Evolutionary conservation across 2,329 filamentous ascomycete genomes (phyloP), one percentile per base, ranked within the genome.

Genomic region (Alternaria tenuissima): DNA sequence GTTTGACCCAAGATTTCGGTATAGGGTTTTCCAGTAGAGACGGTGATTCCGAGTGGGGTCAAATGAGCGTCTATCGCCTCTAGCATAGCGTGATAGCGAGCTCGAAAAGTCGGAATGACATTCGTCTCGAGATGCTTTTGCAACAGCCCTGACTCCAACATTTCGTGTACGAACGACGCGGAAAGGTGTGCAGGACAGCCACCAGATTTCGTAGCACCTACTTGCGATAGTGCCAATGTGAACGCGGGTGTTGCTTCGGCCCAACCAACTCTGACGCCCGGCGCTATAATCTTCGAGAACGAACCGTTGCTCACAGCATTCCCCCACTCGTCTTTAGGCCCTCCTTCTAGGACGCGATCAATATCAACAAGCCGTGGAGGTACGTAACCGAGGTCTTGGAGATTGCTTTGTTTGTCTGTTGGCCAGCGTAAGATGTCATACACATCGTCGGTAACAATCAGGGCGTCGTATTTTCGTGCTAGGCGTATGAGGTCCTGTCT

Each of bases 221-320:
- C 62, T 75, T 87, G 12, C 11, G 81, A 83, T 18, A 88, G 71
- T n/a, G 83, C 85, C 66, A 82, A 83, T 3, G 83, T 82, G 57
- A 90, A 79, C 64, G 84, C 86, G 47, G 84, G 81, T 6, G 87
- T 88, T 1, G 84, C 89, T 74, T 96, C 92, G 0, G 88, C 86
- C 93, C 93, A 97, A 18, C 93, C 93, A 0, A 90, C 92, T 26
- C 93, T 84, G 47, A 90, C 79, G 1, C 93, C 63, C 5, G 61
- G 63, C 16, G 63, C 63, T 34, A 64, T 64, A 34, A 66, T 87
- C 77, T 97, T 97, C 76, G 88, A 91, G 78, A 97, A 97, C 3
- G 89, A 92, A n/a, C 91, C 92, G 75, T 97, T 97, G 74, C 89
- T 93, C 34, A 94, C 81, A 5, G 87, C 85, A 75, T 97, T 88